phyloP scores from a whole-genome alignment of 2,329 filamentous ascomycete genomes.

The Emmonsiellopsis sp. region DNA sequence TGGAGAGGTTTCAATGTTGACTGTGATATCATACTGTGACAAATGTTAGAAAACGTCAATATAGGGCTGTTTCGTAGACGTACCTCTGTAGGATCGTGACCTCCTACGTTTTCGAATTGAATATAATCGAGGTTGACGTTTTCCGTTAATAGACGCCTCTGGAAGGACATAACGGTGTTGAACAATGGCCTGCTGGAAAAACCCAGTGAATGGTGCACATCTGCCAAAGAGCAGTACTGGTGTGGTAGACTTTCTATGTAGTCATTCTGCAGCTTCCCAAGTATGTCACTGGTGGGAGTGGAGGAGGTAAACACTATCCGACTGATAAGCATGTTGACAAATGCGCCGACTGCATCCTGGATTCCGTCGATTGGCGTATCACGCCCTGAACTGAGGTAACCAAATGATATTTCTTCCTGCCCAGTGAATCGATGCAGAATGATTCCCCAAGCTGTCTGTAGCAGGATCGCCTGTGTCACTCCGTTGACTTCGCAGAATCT shows the following conservation, averaged over 20 bases:
- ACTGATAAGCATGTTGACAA: constrained; percentile 17
- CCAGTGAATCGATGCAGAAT: constrained; percentile 36
- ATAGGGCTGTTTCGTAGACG: not conserved
- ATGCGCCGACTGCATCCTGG: constrained; percentile 27
- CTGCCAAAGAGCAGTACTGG: not conserved
- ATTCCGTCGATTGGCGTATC: constrained; percentile 28
- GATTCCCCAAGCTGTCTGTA: constrained; percentile 38
- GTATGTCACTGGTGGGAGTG: not conserved
- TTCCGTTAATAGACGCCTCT: not conserved
- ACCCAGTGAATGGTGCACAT: not conserved
- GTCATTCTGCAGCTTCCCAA: not conserved
- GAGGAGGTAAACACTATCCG: constrained; percentile 4
- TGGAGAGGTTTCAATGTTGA: constrained; percentile 21
- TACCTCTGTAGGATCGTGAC: not conserved
- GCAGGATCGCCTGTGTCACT: constrained; percentile 16
- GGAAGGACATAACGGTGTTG: not conserved
- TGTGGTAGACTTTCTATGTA: not conserved
- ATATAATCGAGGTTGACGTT: not conserved
- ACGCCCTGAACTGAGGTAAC: constrained; percentile 30
- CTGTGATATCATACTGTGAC: constrained; percentile 17
- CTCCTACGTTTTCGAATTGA: not conserved
- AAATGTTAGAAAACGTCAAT: not conserved
- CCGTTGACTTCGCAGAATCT: constrained; percentile 15
- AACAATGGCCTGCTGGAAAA: not conserved
- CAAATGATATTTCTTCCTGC: constrained; percentile 38